A percentile compares a stretch with the other conserved stretches of the same genome.
phyloP scores from a whole-genome alignment of 1,139 yeast genomes.

The Yamadazyma songkhlaensis region DNA sequence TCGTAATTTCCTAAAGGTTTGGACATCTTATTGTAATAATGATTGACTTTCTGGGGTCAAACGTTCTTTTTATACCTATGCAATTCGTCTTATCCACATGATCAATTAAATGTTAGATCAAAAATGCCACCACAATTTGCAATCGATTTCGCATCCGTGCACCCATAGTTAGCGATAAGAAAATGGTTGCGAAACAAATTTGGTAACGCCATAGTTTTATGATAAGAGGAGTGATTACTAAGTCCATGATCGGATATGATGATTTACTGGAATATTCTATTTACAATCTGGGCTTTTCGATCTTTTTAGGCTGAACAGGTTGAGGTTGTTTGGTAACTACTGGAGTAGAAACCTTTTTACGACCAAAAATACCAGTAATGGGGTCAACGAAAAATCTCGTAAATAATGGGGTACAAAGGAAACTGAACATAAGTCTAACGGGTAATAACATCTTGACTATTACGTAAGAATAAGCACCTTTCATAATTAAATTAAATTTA shows the following conservation, averaged over 20 bases:
- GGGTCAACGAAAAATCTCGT: constrained; percentile 62
- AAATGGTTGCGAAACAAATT: neutral
- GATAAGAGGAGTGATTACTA: neutral
- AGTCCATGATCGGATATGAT: too few species aligned
- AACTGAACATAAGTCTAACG: constrained; percentile 53
- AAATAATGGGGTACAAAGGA: constrained; percentile 65
- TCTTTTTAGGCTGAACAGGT: constrained; percentile 17
- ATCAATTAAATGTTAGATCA: neutral
- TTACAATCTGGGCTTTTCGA: constrained; percentile 33
- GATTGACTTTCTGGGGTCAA: too few species aligned
- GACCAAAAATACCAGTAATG: constrained; percentile 31
- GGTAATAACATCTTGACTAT: constrained; percentile 68
- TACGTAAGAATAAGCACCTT: constrained; percentile 89
- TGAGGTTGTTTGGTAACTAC: neutral
- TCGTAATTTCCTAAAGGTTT: constrained; percentile 30
- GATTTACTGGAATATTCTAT: neutral
- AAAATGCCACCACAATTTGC: constrained; percentile 4
- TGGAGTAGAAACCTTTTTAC: neutral
- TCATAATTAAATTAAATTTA: constrained; percentile 58
- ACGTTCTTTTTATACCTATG: neutral
- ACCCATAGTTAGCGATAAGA: constrained; percentile 1
- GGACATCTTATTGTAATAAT: neutral
- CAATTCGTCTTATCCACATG: neutral
- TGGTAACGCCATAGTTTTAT: neutral
- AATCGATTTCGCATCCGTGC: neutral